A percentile compares a stretch with the other conserved stretches of the same genome.
Conservation (phyloP, 495 filamentous ascomycete genomes). For the Aspergillus bertholletiae region DNA sequence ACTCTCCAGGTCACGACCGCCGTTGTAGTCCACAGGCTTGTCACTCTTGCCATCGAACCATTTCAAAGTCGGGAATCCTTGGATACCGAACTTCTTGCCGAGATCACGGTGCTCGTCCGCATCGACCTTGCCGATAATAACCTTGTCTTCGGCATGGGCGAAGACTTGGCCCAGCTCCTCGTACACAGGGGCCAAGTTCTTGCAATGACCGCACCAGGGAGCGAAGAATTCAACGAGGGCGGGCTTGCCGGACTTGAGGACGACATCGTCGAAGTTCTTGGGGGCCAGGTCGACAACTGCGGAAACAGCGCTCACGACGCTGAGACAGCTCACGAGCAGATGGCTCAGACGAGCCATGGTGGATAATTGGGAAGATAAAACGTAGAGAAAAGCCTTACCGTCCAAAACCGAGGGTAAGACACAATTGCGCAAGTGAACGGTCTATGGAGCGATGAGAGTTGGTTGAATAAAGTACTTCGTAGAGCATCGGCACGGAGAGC, state of each 20-base stretch:
- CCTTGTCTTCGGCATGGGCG: constrained; percentile 71
- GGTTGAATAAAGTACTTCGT: no score
- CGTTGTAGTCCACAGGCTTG: constrained; percentile 78
- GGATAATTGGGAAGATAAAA: background rate
- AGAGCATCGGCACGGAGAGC: constrained; percentile 11
- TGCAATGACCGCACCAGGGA: constrained; percentile 99
- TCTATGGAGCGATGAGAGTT: constrained; percentile 1
- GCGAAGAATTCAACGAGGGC: constrained; percentile 98
- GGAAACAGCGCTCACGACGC: constrained; percentile 41
- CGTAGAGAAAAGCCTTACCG: background rate
- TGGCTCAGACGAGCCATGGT: constrained; percentile 49
- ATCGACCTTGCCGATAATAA: constrained; percentile 92
- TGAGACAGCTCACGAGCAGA: constrained; percentile 41
- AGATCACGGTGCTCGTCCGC: constrained; percentile 83
- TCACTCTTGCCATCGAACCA: constrained; percentile 98
- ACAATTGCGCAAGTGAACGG: background rate
- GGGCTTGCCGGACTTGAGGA: constrained; percentile 89
- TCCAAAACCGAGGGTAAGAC: background rate
- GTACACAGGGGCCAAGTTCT: constrained; percentile 89
- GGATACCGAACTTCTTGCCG: constrained; percentile 79
- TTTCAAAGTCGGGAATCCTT: constrained; percentile 95
- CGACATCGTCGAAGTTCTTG: constrained; percentile 82
- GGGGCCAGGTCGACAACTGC: constrained; percentile 82
- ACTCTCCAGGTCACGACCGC: constrained; percentile 84
- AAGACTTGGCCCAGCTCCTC: constrained; percentile 83